These are phyloP conservation scores for Colletotrichum tofieldiae DNA, from an alignment of 2,329 filamentous ascomycete species.

Conservation along the genomic window DNA sequence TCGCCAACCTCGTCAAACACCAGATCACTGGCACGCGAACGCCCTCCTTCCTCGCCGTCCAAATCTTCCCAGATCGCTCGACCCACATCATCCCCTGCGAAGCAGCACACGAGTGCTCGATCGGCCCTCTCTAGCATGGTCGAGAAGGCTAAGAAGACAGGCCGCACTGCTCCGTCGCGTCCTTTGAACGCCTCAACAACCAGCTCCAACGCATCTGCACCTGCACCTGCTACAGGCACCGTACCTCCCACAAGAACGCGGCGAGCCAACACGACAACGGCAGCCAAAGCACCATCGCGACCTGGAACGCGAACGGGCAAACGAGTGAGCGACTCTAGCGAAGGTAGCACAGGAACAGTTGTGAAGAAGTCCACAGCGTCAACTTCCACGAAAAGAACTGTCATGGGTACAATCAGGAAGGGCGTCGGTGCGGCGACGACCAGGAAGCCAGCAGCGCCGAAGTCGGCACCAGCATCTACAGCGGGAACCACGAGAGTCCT, in stretches of 20 bases:
- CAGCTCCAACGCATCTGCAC: conserved; percentile 53
- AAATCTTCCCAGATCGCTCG: conserved; percentile 70
- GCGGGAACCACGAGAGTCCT: conserved; percentile 68
- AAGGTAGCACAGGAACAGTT: conserved; percentile 76
- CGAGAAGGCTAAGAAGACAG: conserved; percentile 72
- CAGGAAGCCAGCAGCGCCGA: conserved; percentile 65
- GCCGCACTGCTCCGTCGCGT: conserved; percentile 64
- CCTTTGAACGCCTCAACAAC: conserved; percentile 61
- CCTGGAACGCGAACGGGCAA: conserved; percentile 64
- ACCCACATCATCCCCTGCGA: conserved; percentile 73
- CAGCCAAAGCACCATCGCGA: conserved; percentile 52
- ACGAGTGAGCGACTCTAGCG: conserved; percentile 74
- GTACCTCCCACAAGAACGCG: conserved; percentile 50
- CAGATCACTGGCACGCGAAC: conserved; percentile 72
- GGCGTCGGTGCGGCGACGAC: conserved; percentile 63
- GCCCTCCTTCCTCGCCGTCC: conserved; percentile 63
- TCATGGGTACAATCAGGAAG: conserved; percentile 70
- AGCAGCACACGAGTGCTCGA: conserved; percentile 62
- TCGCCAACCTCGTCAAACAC: conserved; percentile 90
- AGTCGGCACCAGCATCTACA: conserved; percentile 59
- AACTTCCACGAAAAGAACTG: conserved; percentile 64
- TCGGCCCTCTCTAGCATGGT: conserved; percentile 69
- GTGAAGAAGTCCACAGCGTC: conserved; percentile 67
- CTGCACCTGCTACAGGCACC: conserved; percentile 47
- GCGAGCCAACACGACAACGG: conserved; percentile 54